phyloP scores from a whole-genome alignment of 1,284 basidiomycete species.

The Papiliotrema terrestris region DNA sequence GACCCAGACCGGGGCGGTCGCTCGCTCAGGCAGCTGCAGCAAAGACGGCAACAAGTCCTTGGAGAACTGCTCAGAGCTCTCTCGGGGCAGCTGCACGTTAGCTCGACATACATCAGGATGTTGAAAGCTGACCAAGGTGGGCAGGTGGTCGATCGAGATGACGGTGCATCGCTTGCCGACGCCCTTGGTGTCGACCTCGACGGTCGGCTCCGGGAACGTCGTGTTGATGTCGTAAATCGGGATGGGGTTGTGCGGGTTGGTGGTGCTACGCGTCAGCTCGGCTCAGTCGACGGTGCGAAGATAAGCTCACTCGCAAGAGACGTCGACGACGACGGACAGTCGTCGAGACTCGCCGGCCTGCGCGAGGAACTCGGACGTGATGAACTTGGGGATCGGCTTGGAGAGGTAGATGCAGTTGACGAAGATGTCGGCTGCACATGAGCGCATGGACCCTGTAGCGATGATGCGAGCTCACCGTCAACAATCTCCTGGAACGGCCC shows the following conservation, averaged over 20 bases:
- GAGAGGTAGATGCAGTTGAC: constrained; percentile 99
- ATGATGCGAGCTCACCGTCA: constrained; percentile 53
- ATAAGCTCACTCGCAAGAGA: constrained; percentile 75
- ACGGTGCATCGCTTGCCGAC: constrained; percentile 62
- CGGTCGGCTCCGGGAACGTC: constrained; percentile 89
- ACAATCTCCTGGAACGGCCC: constrained; percentile 96
- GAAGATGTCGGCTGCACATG: constrained; percentile 77
- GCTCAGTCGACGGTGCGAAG: neutral
- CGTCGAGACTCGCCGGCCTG: constrained; percentile 67
- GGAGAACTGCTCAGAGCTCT: constrained; percentile 96
- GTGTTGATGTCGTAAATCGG: constrained; percentile 96
- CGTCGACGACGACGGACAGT: constrained; percentile 87
- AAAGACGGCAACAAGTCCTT: constrained; percentile 82
- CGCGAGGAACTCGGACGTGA: constrained; percentile 70
- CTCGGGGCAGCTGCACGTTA: constrained; percentile 65
- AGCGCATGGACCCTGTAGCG: neutral
- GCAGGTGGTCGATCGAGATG: constrained; percentile 96
- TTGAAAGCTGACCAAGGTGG: constrained; percentile 61
- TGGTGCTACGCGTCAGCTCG: constrained; percentile 57
- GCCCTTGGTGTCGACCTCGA: constrained; percentile 72
- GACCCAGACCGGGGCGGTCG: constrained; percentile 74
- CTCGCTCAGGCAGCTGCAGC: constrained; percentile 67
- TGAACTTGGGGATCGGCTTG: constrained; percentile 81
- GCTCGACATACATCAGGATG: neutral
- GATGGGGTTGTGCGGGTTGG: constrained; percentile 97